A percentile compares a stretch with the other conserved stretches of the same genome.
Evolutionary conservation across 1,284 basidiomycete genomes (phyloP).

Genomic region (Leccinum insolens): DNA sequence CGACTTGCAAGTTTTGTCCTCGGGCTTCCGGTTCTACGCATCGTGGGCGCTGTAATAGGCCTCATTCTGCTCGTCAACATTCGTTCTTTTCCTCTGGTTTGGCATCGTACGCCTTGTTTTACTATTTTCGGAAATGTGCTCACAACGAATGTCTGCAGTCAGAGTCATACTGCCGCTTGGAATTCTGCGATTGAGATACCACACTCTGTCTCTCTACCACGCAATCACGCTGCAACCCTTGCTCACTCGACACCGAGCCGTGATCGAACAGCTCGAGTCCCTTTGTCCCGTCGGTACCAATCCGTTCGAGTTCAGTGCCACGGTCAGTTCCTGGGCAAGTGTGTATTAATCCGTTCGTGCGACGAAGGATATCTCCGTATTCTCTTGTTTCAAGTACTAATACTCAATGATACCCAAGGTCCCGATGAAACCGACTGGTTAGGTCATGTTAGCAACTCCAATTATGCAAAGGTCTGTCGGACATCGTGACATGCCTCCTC

Average conservation of each 20-base stretch:
- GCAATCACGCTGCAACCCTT: constrained; percentile 39
- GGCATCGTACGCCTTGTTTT: constrained; percentile 56
- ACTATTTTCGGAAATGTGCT: neutral
- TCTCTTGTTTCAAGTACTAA: neutral
- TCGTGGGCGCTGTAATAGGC: constrained; percentile 9
- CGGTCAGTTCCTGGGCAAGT: constrained; percentile 59
- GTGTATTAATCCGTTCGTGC: constrained; percentile 30
- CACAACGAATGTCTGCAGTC: constrained; percentile 38
- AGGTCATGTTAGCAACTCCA: constrained; percentile 71
- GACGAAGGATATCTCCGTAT: neutral
- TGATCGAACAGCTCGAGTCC: constrained; percentile 46
- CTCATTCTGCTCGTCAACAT: constrained; percentile 54
- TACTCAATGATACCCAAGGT: constrained; percentile 38
- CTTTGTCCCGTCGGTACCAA: constrained; percentile 55
- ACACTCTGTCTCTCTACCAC: constrained; percentile 12
- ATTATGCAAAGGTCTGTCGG: constrained; percentile 61
- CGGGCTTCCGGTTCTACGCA: constrained; percentile 1
- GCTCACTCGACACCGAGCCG: constrained; percentile 38
- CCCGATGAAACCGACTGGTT: constrained; percentile 74
- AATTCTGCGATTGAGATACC: constrained; percentile 30
- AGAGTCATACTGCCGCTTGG: constrained; percentile 53
- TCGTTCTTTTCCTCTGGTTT: constrained; percentile 60
- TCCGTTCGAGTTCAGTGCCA: constrained; percentile 49
- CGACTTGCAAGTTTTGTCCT: constrained; percentile 1
- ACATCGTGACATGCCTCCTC: neutral